Base-by-base conservation (phyloP, 2,329 filamentous ascomycete genomes). In the Thelonectria rubi region DNA sequence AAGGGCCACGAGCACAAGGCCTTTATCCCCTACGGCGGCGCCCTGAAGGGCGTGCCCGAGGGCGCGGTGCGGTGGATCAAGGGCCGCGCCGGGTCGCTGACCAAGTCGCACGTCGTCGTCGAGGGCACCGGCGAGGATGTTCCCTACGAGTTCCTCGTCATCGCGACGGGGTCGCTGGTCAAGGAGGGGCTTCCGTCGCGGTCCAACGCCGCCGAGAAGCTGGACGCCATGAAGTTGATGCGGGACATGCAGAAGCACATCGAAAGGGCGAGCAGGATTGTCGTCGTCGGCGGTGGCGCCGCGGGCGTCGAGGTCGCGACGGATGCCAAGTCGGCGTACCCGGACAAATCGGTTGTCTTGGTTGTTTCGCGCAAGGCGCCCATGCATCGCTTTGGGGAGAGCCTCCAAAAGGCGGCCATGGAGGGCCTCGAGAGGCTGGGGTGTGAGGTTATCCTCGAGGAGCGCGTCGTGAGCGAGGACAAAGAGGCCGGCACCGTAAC, bases 261-360 rank as follows among this genome's bases (percentile, higher is more conserved):
- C 51, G 76, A 76, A 42, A 65, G 69, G 0, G 79, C 83, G 1
- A 71, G 71, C 12, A 77, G 76, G 30, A 65, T 86, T 7, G 82
- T 85, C 2, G 78, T 86, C 0, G 78, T 85, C 0, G 87, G 87
- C 2, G 86, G 85, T 0, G 87, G 87, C 3, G 85, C 87, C 1
- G 87, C 86, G 0, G 87, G 87, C 1, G 83, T 89, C 0, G 85
- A 89, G 73, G 74, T 89, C 34, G 86, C 85, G 0, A 81, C 84
- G 0, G 87, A 90, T 68, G 82, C 84, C 10, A 88, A 87, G 72
- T 78, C 78, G 5, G 70, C 76, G 10, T 87, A 85, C 64, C 84
- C 85, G 0, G 78, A 82, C 7, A 89, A 89, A 73, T 73, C 75
- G 0, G 82, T 90, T 10, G 80, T 80, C 0, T 70, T 90, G 7